Percentiles rank a stretch among this genome's conserved stretches.
These are phyloP conservation scores for Fusarium equiseti DNA, from an alignment of 2,329 filamentous ascomycete genomes.

Conservation along the genomic window DNA sequence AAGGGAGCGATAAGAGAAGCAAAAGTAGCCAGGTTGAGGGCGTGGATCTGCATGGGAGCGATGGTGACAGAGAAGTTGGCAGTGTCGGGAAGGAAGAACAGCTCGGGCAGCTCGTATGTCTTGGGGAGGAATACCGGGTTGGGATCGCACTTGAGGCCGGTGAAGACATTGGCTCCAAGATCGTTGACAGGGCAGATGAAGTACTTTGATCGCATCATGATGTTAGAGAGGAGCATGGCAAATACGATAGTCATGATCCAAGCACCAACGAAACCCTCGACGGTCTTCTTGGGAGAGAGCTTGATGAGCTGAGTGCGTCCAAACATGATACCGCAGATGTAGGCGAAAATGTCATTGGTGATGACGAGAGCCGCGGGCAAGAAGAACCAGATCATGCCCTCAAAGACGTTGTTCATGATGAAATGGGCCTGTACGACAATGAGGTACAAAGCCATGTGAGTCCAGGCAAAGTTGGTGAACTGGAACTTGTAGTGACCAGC, in stretches of 20 bases:
- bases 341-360: slow-evolving; percentile 98
- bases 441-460: slow-evolving; percentile 97
- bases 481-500: slow-evolving; percentile 98
- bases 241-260: slow-evolving; percentile 96
- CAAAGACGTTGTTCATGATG: slow-evolving; percentile 99
- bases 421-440: slow-evolving; percentile 99
- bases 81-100: slow-evolving; percentile 75
- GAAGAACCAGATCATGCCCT: slow-evolving; percentile 99
- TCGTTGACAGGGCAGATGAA: slow-evolving; percentile 99
- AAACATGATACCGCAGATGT: slow-evolving; percentile 97
- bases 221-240: slow-evolving; percentile 82
- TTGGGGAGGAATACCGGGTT: slow-evolving; percentile 92
- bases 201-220: slow-evolving; percentile 92
- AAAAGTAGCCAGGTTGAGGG: slow-evolving; percentile 89
- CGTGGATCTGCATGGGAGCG: slow-evolving; percentile 93
- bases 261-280: slow-evolving; percentile 95
- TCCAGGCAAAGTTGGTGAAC: slow-evolving; percentile 99
- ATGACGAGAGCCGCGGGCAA: slow-evolving; percentile 94
- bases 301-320: slow-evolving; percentile 97
- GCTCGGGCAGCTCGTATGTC: slow-evolving; percentile 77
- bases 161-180: slow-evolving; percentile 92
- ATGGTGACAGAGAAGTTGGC: slow-evolving; percentile 75
- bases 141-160: slow-evolving; percentile 86
- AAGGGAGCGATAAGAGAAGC: slow-evolving; percentile 97
- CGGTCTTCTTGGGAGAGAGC: slow-evolving; percentile 98